Percentiles rank a stretch among this genome's conserved stretches.
Conservation (phyloP, 1,284 basidiomycete species). For the Tilletia walkeri region DNA sequence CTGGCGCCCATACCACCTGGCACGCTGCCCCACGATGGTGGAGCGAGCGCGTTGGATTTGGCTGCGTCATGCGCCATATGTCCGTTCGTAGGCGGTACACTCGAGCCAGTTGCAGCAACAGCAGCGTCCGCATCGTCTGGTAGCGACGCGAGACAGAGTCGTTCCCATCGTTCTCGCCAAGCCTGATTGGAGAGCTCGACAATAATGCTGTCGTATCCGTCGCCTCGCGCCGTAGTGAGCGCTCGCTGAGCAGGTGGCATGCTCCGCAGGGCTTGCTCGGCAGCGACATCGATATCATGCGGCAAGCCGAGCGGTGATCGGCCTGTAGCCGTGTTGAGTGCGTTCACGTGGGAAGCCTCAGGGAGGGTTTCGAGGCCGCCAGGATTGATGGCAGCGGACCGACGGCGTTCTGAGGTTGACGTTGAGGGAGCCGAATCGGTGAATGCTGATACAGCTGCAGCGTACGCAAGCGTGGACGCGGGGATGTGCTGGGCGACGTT, state of each 20-base stretch:
- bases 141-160: slow-evolving; percentile 69
- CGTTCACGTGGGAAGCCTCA: slow-evolving; percentile 50
- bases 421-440: neutral
- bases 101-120: neutral
- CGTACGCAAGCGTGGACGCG: slow-evolving; percentile 10
- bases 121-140: neutral
- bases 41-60: slow-evolving; percentile 7
- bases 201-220: slow-evolving; percentile 65
- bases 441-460: slow-evolving; percentile 1
- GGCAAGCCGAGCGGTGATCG: slow-evolving; percentile 39
- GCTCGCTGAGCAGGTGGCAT: slow-evolving; percentile 32
- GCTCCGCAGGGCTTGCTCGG: slow-evolving; percentile 35
- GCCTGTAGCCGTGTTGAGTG: slow-evolving; percentile 41
- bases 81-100: slow-evolving; percentile 16
- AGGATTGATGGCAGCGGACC: neutral
- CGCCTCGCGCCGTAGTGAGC: slow-evolving; percentile 35
- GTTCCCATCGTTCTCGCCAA: slow-evolving; percentile 85
- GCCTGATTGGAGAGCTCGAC: slow-evolving; percentile 80
- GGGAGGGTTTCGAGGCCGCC: slow-evolving; percentile 40
- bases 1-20: slow-evolving; percentile 28
- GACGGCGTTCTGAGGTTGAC: neutral
- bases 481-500: slow-evolving; percentile 14
- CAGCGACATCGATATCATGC: slow-evolving; percentile 32
- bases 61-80: slow-evolving; percentile 11
- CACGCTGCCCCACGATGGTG: neutral